These are phyloP conservation scores for Aspergillus coremiiformis DNA, from an alignment of 495 filamentous ascomycete species.

Conservation along the genomic window DNA sequence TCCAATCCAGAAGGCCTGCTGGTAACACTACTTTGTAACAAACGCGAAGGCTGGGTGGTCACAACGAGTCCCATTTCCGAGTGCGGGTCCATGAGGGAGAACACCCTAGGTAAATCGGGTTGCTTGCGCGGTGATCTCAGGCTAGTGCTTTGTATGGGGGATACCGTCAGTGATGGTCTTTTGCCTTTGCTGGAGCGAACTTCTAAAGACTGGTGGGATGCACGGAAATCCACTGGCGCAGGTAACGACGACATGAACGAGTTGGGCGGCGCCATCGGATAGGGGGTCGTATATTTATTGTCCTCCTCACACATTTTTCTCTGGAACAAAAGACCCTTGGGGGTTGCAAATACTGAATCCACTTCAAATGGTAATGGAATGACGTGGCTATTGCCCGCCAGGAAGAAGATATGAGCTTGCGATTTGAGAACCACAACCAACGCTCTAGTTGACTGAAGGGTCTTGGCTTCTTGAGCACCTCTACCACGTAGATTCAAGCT, in stretches of 20 bases:
- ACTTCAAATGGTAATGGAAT: constrained; percentile 93
- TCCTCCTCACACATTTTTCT: constrained; percentile 49
- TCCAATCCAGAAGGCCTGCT: constrained; percentile 35
- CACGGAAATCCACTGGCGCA: constrained; percentile 22
- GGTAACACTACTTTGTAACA: constrained; percentile 24
- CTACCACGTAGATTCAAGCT: constrained; percentile 21
- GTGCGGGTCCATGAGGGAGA: constrained; percentile 80
- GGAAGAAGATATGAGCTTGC: constrained; percentile 87
- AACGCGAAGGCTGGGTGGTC: constrained; percentile 37
- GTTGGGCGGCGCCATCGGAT: constrained; percentile 56
- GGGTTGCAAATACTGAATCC: constrained; percentile 74
- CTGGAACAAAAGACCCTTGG: constrained; percentile 77
- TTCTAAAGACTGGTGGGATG: constrained; percentile 41
- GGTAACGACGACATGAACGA: constrained; percentile 68
- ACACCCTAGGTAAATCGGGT: constrained; percentile 67
- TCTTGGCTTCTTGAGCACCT: constrained; percentile 13
- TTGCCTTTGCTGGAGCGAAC: constrained; percentile 36
- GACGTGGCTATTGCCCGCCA: constrained; percentile 81
- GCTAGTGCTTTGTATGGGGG: constrained; percentile 18
- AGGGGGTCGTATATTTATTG: constrained; percentile 9
- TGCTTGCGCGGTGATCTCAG: constrained; percentile 29
- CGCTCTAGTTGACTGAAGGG: constrained; percentile 42
- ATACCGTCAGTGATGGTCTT: constrained; percentile 27
- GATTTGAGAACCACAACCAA: constrained; percentile 88
- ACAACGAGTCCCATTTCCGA: constrained; percentile 81